Evolutionary conservation across 1,284 basidiomycete species (phyloP).

Genomic region (Meira miltonrushii): DNA sequence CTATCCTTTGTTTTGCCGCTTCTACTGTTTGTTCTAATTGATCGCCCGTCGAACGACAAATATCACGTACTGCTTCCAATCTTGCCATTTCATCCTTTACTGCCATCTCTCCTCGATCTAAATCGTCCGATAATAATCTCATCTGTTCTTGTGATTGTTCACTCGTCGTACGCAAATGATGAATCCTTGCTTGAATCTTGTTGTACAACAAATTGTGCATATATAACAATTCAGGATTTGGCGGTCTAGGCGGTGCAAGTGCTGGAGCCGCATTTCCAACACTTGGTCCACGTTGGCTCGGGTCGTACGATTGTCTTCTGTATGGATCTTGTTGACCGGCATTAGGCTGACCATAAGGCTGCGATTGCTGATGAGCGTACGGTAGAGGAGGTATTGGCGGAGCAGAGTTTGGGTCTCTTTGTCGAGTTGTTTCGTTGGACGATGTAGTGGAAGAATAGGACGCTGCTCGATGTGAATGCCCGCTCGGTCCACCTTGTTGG

Average conservation of each 20-base stretch:
- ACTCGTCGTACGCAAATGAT: conserved; percentile 64
- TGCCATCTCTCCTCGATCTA: conserved; percentile 81
- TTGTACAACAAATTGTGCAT: conserved; percentile 76
- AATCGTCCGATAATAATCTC: conserved; percentile 71
- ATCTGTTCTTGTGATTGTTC: conserved; percentile 66
- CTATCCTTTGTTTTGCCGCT: conserved; percentile 65
- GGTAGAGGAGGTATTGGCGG: too few species aligned
- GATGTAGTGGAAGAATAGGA: too few species aligned
- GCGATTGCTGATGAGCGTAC: too few species aligned
- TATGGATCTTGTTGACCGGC: too few species aligned
- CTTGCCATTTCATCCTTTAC: conserved; percentile 91
- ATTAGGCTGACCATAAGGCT: too few species aligned
- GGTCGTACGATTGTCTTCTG: too few species aligned
- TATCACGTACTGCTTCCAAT: conserved; percentile 87
- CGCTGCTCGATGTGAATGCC: too few species aligned
- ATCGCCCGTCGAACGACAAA: conserved; percentile 72
- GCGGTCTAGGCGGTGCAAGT: conserved; percentile 78
- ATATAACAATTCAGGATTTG: conserved; percentile 66
- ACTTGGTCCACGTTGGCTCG: too few species aligned
- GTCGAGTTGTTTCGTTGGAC: too few species aligned
- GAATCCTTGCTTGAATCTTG: conserved; percentile 68
- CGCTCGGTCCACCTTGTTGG: too few species aligned
- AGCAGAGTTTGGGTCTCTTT: too few species aligned
- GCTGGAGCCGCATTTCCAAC: background rate
- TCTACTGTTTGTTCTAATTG: conserved; percentile 64